Evolutionary conservation across 345 rosid genomes (phyloP).

Genomic region (Raphanus sativus): DNA sequence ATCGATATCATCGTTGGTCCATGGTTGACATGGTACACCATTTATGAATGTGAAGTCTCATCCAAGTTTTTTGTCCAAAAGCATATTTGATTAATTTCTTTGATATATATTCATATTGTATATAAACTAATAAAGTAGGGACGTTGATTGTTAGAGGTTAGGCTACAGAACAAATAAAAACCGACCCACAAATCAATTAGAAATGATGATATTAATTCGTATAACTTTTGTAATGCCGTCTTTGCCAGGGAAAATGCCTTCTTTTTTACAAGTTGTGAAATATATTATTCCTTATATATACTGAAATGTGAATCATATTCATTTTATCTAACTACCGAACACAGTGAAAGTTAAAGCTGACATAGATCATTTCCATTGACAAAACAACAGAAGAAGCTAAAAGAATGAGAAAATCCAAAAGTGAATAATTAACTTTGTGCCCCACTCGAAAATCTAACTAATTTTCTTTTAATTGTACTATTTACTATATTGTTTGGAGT

Average conservation of each 20-base stretch:
- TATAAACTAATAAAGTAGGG: constrained; percentile 26
- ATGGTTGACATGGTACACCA: constrained; percentile 40
- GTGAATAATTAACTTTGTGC: constrained; percentile 11
- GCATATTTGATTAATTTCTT: constrained; percentile 16
- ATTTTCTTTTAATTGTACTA: neutral
- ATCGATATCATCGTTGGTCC: constrained; percentile 27
- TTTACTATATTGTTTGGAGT: constrained; percentile 22
- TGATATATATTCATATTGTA: neutral
- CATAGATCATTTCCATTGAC: constrained; percentile 6
- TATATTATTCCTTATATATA: neutral
- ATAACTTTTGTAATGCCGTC: constrained; percentile 20
- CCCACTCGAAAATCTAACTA: constrained; percentile 25
- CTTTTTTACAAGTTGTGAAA: constrained; percentile 25
- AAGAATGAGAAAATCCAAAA: neutral
- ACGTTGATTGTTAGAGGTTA: constrained; percentile 38
- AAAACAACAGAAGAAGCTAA: neutral
- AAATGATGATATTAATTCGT: constrained; percentile 30
- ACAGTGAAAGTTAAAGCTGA: constrained; percentile 19
- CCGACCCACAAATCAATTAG: constrained; percentile 33
- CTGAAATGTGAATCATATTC: constrained; percentile 14
- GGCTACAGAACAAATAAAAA: constrained; percentile 31
- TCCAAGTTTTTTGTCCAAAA: constrained; percentile 23
- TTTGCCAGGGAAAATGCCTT: constrained; percentile 14
- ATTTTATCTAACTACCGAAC: constrained; percentile 7
- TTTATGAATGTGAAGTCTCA: constrained; percentile 34